Evolutionary conservation across 257 asterid genomes (phyloP).

Genomic region (Scutellaria minor): DNA sequence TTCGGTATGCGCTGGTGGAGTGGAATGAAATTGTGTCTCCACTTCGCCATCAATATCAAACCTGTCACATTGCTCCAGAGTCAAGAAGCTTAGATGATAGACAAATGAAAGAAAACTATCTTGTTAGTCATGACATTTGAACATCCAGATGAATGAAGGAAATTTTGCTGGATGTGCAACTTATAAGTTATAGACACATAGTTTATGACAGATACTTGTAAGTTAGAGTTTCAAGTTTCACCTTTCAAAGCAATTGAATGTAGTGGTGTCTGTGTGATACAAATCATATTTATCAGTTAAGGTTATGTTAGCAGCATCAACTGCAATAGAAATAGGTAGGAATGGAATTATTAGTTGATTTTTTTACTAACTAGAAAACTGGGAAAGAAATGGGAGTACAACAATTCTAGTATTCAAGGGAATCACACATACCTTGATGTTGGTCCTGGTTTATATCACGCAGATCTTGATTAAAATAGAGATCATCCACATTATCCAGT

Average conservation of each 20-base stretch:
- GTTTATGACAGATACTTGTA: conserved; percentile 5
- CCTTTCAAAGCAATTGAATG: conserved; percentile 81
- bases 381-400: conserved; percentile 14
- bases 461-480: conserved; percentile 46
- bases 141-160: conserved; percentile 11
- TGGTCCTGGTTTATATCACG: conserved; percentile 49
- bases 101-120: conserved; percentile 11
- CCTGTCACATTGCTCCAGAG: conserved; percentile 48
- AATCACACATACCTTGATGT: conserved; percentile 75
- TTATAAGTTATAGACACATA: conserved; percentile 16
- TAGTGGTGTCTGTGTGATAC: conserved; percentile 50
- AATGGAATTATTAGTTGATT: conserved; percentile 30
- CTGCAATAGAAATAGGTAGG: conserved; percentile 47
- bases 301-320: conserved; percentile 79
- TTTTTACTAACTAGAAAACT: conserved; percentile 12
- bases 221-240: conserved; percentile 36
- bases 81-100: conserved; percentile 26
- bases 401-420: conserved; percentile 16
- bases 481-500: conserved; percentile 69
- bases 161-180: conserved; percentile 28
- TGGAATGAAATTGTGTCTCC: conserved; percentile 59
- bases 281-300: conserved; percentile 58
- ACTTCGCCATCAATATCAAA: conserved; percentile 85
- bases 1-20: conserved; percentile 55
- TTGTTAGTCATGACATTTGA: conserved; percentile 16